phyloP scores from a whole-genome alignment of 2,329 filamentous ascomycete genomes.

The Corynespora cassiicola region DNA sequence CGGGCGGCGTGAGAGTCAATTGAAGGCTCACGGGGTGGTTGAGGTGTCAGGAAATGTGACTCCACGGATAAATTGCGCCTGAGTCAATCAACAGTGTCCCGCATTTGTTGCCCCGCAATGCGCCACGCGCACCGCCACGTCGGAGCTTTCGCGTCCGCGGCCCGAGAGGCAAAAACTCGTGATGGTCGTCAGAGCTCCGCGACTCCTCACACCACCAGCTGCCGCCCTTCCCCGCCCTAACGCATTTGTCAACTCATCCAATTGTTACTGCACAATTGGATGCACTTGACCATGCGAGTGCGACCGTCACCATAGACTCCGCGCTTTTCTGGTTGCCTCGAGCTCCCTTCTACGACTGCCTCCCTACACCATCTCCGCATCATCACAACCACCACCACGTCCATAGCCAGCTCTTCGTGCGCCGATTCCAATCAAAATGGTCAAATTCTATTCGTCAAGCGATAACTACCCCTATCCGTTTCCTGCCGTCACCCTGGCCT shows the following conservation, averaged over 20 bases:
- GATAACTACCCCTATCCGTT: slow-evolving; percentile 82
- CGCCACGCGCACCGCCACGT: slow-evolving; percentile 9
- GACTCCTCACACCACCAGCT: slow-evolving; percentile 25
- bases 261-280: slow-evolving; percentile 31
- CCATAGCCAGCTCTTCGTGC: background rate
- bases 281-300: slow-evolving; percentile 35
- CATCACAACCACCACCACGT: slow-evolving; percentile 10
- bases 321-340: slow-evolving; percentile 21
- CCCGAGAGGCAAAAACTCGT: slow-evolving; percentile 36
- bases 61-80: slow-evolving; percentile 4
- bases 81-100: slow-evolving; percentile 18
- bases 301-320: slow-evolving; percentile 27
- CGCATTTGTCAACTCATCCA: slow-evolving; percentile 9
- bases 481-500: slow-evolving; percentile 84
- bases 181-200: slow-evolving; percentile 28
- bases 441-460: slow-evolving; percentile 62
- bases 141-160: background rate
- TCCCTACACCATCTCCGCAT: background rate
- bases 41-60: slow-evolving; percentile 4
- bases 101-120: slow-evolving; percentile 14
- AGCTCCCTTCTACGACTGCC: slow-evolving; percentile 15
- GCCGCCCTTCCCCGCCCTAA: slow-evolving; percentile 9
- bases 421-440: slow-evolving; percentile 44
- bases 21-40: slow-evolving; percentile 1
- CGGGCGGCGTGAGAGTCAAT: background rate